phyloP scores from a whole-genome alignment of 2,329 filamentous ascomycete species.

The Fusarium caatingaense region DNA sequence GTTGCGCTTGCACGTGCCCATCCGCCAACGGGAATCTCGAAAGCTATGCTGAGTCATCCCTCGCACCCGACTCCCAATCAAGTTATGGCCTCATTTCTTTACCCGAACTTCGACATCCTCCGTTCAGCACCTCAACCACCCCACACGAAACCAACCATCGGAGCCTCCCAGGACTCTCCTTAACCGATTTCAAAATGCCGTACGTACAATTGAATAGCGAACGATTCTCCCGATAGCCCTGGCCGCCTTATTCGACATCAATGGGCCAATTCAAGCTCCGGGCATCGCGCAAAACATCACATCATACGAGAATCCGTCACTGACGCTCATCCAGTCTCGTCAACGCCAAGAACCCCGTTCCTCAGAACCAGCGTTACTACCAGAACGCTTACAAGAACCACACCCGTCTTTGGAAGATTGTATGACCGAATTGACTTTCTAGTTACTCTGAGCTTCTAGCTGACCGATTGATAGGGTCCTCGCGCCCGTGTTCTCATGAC shows the following conservation, averaged over 20 bases:
- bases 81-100: constrained; percentile 56
- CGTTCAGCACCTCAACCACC: constrained; percentile 43
- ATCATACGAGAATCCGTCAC: constrained; percentile 46
- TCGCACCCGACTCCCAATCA: constrained; percentile 46
- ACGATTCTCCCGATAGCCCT: constrained; percentile 17
- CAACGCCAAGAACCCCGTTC: constrained; percentile 81
- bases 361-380: constrained; percentile 78
- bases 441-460: constrained; percentile 20
- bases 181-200: constrained; percentile 55
- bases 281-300: constrained; percentile 22
- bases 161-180: constrained; percentile 40
- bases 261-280: constrained; percentile 39
- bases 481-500: constrained; percentile 73
- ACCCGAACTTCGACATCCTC: constrained; percentile 47
- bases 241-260: constrained; percentile 36
- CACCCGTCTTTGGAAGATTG: constrained; percentile 81
- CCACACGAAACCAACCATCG: constrained; percentile 40
- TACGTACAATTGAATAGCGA: constrained; percentile 49
- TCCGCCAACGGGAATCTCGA: constrained; percentile 37
- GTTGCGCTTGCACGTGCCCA: constrained; percentile 33
- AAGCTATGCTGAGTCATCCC: constrained; percentile 52
- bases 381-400: constrained; percentile 77
- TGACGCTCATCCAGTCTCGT: constrained; percentile 61
- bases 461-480: constrained; percentile 62
- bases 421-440: constrained; percentile 57